A percentile compares a stretch with the other conserved stretches of the same genome.
Conservation (phyloP, 495 filamentous ascomycete genomes). For the Podospora sp. region DNA sequence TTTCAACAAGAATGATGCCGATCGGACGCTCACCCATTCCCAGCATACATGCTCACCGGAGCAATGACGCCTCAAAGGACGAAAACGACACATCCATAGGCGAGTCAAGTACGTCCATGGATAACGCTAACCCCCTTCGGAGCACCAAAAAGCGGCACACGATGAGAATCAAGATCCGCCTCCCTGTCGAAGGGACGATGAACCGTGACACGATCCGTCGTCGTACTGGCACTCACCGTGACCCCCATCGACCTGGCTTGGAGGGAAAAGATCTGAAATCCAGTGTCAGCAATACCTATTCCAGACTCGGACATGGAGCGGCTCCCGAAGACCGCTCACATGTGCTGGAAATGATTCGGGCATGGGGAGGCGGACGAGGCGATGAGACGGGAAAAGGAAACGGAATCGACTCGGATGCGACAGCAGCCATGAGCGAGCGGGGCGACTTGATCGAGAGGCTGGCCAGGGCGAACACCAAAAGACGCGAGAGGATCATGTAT, state of each 20-base stretch:
- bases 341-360: background rate
- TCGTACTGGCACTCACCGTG: too few species aligned
- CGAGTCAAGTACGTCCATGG: too few species aligned
- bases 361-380: background rate
- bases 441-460: constrained; percentile 7
- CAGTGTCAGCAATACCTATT: background rate
- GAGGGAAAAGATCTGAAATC: background rate
- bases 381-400: background rate
- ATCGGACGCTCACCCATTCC: too few species aligned
- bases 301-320: background rate
- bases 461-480: constrained; percentile 11
- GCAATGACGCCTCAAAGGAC: too few species aligned
- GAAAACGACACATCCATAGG: too few species aligned
- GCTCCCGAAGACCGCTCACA: background rate
- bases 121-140: too few species aligned
- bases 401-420: background rate
- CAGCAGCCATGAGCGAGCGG: background rate
- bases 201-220: too few species aligned
- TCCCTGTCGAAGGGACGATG: too few species aligned
- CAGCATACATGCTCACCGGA: too few species aligned
- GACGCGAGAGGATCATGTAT: constrained; percentile 13
- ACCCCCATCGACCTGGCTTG: background rate
- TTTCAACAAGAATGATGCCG: too few species aligned
- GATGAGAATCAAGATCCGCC: too few species aligned
- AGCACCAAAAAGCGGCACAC: too few species aligned